Conservation (phyloP, 768 basidiomycete genomes). For the Amanita jacksonii region DNA sequence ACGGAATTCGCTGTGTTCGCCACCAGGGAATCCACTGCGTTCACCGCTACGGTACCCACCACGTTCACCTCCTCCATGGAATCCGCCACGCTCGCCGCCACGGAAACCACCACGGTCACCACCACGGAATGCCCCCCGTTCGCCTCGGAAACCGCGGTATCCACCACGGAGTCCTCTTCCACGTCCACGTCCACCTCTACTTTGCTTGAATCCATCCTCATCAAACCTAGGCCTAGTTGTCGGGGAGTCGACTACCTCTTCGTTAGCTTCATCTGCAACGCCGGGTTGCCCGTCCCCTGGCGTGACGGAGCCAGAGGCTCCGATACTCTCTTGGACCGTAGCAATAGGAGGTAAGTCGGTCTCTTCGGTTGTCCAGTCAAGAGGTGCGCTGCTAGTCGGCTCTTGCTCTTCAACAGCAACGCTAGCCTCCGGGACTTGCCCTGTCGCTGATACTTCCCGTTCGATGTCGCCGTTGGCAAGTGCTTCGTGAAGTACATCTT, state of each 20-base stretch:
- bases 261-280: conserved; percentile 17
- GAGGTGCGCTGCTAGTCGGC: conserved; percentile 21
- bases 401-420: not conserved
- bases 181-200: conserved; percentile 41
- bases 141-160: conserved; percentile 24
- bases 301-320: conserved; percentile 62
- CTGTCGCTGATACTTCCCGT: not conserved
- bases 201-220: conserved; percentile 55
- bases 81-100: conserved; percentile 23
- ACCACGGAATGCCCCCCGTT: conserved; percentile 23
- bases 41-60: conserved; percentile 25
- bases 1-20: conserved; percentile 23
- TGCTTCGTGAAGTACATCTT: conserved; percentile 14
- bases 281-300: conserved; percentile 34
- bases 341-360: conserved; percentile 71
- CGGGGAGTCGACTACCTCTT: conserved; percentile 20
- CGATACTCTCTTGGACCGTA: conserved; percentile 67
- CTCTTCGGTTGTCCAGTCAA: conserved; percentile 84
- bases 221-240: conserved; percentile 23
- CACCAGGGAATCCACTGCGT: conserved; percentile 23
- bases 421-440: conserved; percentile 8
- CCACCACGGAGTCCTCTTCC: conserved; percentile 27
- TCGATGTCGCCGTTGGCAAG: conserved; percentile 4
- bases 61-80: conserved; percentile 21
- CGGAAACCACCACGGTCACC: conserved; percentile 23